Percentiles rank a stretch among this genome's conserved stretches.
Conservation (phyloP, 2,329 filamentous ascomycete genomes). For the Graphilbum fragrans region DNA sequence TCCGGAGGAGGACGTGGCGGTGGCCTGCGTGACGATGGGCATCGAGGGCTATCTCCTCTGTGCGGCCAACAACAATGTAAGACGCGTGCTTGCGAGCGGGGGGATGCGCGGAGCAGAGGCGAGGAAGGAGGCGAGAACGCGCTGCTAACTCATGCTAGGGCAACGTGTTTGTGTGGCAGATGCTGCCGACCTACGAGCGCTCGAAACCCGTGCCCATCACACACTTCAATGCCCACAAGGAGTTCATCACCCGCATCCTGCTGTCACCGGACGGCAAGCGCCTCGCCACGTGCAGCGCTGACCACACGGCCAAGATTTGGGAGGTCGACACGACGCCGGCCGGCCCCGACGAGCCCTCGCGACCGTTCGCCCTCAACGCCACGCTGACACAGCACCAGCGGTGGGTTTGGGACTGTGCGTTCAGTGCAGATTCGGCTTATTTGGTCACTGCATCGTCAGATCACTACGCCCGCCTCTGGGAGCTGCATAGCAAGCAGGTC, state of each 20-base stretch:
- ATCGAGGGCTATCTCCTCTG: constrained; percentile 88
- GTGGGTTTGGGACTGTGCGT: constrained; percentile 97
- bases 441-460: constrained; percentile 88
- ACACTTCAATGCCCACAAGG: constrained; percentile 80
- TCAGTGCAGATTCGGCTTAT: constrained; percentile 86
- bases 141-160: constrained; percentile 52
- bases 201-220: constrained; percentile 79
- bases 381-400: constrained; percentile 83
- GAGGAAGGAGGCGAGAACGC: background rate
- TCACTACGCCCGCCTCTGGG: constrained; percentile 87
- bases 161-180: constrained; percentile 94
- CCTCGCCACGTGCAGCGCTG: constrained; percentile 83
- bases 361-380: constrained; percentile 68
- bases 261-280: constrained; percentile 90
- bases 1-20: constrained; percentile 86
- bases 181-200: constrained; percentile 70
- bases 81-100: constrained; percentile 12
- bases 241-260: constrained; percentile 85
- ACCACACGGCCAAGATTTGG: constrained; percentile 95
- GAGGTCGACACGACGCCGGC: constrained; percentile 61
- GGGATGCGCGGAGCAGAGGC: background rate
- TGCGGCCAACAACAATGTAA: constrained; percentile 80
- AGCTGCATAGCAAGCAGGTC: constrained; percentile 73
- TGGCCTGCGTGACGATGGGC: constrained; percentile 90
- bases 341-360: constrained; percentile 27